phyloP scores from a whole-genome alignment of 164 flowering plant genomes.

The Dillenia turbinata region DNA sequence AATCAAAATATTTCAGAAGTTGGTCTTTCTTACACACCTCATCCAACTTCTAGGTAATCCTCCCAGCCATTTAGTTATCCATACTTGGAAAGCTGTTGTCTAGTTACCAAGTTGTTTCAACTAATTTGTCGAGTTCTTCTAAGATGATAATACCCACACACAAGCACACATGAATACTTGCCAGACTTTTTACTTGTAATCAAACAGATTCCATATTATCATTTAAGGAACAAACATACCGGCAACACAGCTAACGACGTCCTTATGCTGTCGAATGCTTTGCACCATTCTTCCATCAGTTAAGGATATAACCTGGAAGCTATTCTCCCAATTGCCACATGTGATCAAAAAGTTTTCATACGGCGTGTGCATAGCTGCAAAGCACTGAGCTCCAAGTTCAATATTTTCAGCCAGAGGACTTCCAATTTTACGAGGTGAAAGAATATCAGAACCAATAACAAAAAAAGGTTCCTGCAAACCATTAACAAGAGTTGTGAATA shows the following conservation, averaged over 20 bases:
- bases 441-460: constrained; percentile 91
- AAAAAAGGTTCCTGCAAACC: constrained; percentile 85
- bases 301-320: constrained; percentile 83
- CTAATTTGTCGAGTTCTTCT: too few relatives aligned
- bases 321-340: constrained; percentile 98
- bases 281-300: constrained; percentile 89
- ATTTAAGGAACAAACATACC: constrained; percentile 35
- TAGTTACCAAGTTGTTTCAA: too few relatives aligned
- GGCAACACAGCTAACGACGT: constrained; percentile 92
- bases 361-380: constrained; percentile 71
- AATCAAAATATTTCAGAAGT: too few relatives aligned
- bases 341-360: constrained; percentile 76
- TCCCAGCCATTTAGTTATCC: too few relatives aligned
- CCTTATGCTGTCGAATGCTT: constrained; percentile 91
- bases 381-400: constrained; percentile 86
- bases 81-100: too few relatives aligned
- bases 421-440: constrained; percentile 81
- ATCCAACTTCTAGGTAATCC: too few relatives aligned
- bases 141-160: too few relatives aligned
- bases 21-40: too few relatives aligned
- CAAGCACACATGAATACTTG: too few relatives aligned
- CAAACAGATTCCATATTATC: too few relatives aligned
- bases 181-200: too few relatives aligned
- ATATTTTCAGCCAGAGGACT: constrained; percentile 76
- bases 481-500: constrained; percentile 1